Base-by-base conservation (phyloP, 805 yeast genomes). In the Ogataea thermomethanolica region DNA sequence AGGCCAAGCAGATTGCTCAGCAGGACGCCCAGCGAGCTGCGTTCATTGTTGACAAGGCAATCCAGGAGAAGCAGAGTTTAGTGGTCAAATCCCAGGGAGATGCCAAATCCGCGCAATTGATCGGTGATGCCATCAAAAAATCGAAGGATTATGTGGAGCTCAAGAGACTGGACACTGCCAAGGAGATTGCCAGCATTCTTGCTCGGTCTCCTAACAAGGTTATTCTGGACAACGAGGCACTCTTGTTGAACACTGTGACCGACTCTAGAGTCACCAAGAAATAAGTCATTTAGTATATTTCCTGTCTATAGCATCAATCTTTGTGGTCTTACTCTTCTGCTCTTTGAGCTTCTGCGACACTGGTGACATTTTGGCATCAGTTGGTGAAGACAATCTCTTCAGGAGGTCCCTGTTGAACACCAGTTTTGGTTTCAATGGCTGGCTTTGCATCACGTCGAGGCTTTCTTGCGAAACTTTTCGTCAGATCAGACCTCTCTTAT, bases 21-120 rank as follows among this genome's bases (percentile, higher is more conserved):
- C 99, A 93, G 72, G 99, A 93, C 62, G 98, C 99, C 14, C 97
- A 93, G 69, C 82, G 95, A 65, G 98, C 99, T 7, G 97, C 98
- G 0, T 93, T 90, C 54, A 73, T 93, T 30, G 99, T 93, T 38
- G 99, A 93, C 65, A 87, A 89, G 62, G 99, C 99, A 7, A 80
- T 86, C 55, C 99, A 93, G 67, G 98, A 93, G 69, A 93, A 93
- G 65, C 98, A 93, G 67, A 95, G 95, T 61, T 74, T 88, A 71
- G 95, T 93, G 49, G 97, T 93, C 43, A 88, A 84, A 65, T 98
- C 99, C 9, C 86, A 88, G 64, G 99, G 99, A 79, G 99, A 93
- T 69, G 99, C 99, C 50, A 81, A 87, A 62, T 85, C 96, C 39
- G 99, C 99, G 25, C 95, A 90, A 66, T 81, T 93, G 70, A 89